A percentile compares a stretch with the other conserved stretches of the same genome.
phyloP scores from a whole-genome alignment of 2,329 filamentous ascomycete genomes.

The Colletotrichum shisoi region DNA sequence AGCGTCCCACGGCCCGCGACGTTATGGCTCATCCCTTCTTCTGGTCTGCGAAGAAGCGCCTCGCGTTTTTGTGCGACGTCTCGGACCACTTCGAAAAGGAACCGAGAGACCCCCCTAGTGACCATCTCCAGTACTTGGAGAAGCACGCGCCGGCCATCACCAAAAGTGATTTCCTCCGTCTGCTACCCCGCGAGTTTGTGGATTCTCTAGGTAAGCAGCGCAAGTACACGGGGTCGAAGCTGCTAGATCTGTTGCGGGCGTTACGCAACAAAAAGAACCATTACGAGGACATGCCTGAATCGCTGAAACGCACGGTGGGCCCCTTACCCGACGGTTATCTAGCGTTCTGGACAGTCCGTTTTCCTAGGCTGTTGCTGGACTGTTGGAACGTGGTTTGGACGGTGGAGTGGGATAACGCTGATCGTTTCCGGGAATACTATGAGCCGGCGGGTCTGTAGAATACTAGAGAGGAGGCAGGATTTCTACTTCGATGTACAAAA shows the following conservation, averaged over 20 bases:
- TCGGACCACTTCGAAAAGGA: slow-evolving; percentile 97
- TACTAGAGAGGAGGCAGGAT: no score
- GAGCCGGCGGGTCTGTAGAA: slow-evolving; percentile 52
- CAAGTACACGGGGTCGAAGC: slow-evolving; percentile 85
- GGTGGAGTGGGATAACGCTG: slow-evolving; percentile 67
- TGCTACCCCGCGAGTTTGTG: slow-evolving; percentile 81
- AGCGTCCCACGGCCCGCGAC: slow-evolving; percentile 74
- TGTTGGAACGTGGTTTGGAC: slow-evolving; percentile 80
- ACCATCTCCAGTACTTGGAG: slow-evolving; percentile 69
- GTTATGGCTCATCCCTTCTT: slow-evolving; percentile 97
- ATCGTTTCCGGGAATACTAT: slow-evolving; percentile 78
- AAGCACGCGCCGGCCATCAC: slow-evolving; percentile 61
- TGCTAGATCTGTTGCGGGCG: slow-evolving; percentile 87
- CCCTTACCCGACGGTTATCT: slow-evolving; percentile 81
- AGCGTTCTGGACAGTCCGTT: slow-evolving; percentile 80
- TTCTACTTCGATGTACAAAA: not conserved
- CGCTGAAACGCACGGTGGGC: slow-evolving; percentile 74
- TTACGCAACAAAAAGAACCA: slow-evolving; percentile 97
- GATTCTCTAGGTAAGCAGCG: slow-evolving; percentile 91
- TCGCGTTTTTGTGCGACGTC: slow-evolving; percentile 93
- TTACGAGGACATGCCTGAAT: slow-evolving; percentile 92
- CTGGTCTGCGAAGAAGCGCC: slow-evolving; percentile 87
- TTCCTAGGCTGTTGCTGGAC: slow-evolving; percentile 78
- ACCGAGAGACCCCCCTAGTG: slow-evolving; percentile 79
- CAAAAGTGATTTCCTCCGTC: slow-evolving; percentile 78